Evolutionary conservation across 2,329 filamentous ascomycete species (phyloP), one percentile per base, ranked within the genome.

Genomic region (Bipolaris oryzae): DNA sequence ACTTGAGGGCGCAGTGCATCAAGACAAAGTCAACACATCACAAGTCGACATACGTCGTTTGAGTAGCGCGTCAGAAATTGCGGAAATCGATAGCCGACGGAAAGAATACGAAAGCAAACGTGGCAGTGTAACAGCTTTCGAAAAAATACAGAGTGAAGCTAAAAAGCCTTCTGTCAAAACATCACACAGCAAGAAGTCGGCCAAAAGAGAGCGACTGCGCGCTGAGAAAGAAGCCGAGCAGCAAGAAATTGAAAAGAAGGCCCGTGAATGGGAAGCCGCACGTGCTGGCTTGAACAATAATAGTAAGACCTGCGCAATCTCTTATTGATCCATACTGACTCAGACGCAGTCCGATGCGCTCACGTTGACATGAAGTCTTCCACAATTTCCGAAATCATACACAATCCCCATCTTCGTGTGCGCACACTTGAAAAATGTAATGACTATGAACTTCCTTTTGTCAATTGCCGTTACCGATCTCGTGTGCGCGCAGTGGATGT

Each of bases 401-500:
- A 81, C 52, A 78, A 78, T 31, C 67, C 78, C 61, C 73, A 66
- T 28, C 77, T 85, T 60, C 70, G 80, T 43, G 50, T 52, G 20
- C 63, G 53, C 20, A 70, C 61, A 5, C 50, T 61, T 13, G 53
- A 38, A 1, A 64, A 63, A 1, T 79, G 79, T 3, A 71, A 78
- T n/a, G 61, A 73, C 20, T 80, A 80, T 55, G 71, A 67, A 2
- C 69, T 93, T 0, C 91, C 92, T 0, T 96, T 96, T 68, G 81
- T 87, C 54, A 92, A 93, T 68, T 78, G 83, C 54, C 89, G 86
- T 39, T 92, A 92, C 71, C 85, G 86, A 44, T 80, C 86, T 20
- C 81, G 83, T 33, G 87, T 91, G 34, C 88, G 91, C n/a, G 88
- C 96, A 1, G 83, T 96, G 34, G 91, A 96, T 76, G 97, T 90